Evolutionary conservation across 169 alveolate genomes (phyloP), one percentile per base, ranked within the genome.

Genomic region (Eimeria tenella): DNA sequence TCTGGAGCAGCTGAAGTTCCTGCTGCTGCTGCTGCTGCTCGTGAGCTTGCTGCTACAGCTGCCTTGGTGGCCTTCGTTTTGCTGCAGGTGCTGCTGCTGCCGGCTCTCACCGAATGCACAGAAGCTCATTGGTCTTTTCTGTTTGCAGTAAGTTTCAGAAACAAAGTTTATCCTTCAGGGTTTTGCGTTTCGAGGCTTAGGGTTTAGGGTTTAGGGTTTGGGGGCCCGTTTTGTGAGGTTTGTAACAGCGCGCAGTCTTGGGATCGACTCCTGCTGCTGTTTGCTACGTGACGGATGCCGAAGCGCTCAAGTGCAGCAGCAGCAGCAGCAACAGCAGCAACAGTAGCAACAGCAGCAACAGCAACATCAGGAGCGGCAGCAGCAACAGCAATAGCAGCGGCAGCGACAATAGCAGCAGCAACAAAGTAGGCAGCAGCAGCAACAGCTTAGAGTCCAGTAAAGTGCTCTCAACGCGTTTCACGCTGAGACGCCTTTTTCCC

Each of bases 31-130:
- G 89, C 74, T 81, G 73, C 74, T 81, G 58, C 89, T 81, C 13
- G 42, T 31, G 4, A 31, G 42, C 42, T 65, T 65, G 25, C 75
- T 65, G n/a, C 75, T 21, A 56, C 83, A 25, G 83, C 55, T 73
- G 89, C 74, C 55, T 53, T 81, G 58, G 73, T 81, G 62, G 19
- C 8, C 53, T 81, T n/a, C 6, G 8, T 5, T 81, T 8, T 81
- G 89, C 73, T 52, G 89, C 89, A 81, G 89, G 53, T 81, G 89
- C 74, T 81, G 73, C 89, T 81, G 55, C 89, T 81, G n/a, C 89
- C 89, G 5, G n/a, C 89, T 5, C 89, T 81, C 58, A 9, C 21
- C 4, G 55, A 81, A 21, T 52, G 31, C 55, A 31, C 89, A 6
- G 52, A 56, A 21, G 74, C 49, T 21, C n/a, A 21, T 53, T 53